These are phyloP conservation scores for Microbotryomycetes sp. DNA, from an alignment of 1,284 basidiomycete species.

Conservation along the genomic window DNA sequence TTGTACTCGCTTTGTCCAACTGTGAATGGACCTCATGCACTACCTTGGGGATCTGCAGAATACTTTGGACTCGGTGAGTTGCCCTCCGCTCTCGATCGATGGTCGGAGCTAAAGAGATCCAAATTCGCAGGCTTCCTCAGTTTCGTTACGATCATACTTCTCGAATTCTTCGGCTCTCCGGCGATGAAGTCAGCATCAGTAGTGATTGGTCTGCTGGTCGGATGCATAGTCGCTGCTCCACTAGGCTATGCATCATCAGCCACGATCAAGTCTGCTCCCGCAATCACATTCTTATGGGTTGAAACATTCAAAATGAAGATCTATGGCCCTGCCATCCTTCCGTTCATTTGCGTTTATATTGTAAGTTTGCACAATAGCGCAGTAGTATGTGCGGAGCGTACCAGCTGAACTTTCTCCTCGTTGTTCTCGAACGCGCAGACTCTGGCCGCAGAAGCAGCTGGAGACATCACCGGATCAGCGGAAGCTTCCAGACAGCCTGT, in stretches of 20 bases:
- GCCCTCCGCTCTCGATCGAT: neutral
- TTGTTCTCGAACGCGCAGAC: too few species aligned
- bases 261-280: constrained; percentile 59
- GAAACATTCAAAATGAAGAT: constrained; percentile 66
- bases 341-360: constrained; percentile 70
- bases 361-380: too few species aligned
- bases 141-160: constrained; percentile 64
- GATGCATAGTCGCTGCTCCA: constrained; percentile 69
- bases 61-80: constrained; percentile 39
- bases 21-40: constrained; percentile 55
- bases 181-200: constrained; percentile 61
- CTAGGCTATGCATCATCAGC: constrained; percentile 62
- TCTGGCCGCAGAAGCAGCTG: constrained; percentile 75
- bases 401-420: too few species aligned
- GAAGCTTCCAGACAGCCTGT: constrained; percentile 63
- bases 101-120: neutral
- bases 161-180: constrained; percentile 68
- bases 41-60: constrained; percentile 41
- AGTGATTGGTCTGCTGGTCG: constrained; percentile 49
- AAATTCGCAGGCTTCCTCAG: constrained; percentile 60
- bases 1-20: constrained; percentile 64
- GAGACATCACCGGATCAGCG: constrained; percentile 75
- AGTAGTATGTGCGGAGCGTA: too few species aligned
- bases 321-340: constrained; percentile 73
- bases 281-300: constrained; percentile 71